phyloP scores from a whole-genome alignment of 2,329 filamentous ascomycete species.

The Alternaria infectoria region DNA sequence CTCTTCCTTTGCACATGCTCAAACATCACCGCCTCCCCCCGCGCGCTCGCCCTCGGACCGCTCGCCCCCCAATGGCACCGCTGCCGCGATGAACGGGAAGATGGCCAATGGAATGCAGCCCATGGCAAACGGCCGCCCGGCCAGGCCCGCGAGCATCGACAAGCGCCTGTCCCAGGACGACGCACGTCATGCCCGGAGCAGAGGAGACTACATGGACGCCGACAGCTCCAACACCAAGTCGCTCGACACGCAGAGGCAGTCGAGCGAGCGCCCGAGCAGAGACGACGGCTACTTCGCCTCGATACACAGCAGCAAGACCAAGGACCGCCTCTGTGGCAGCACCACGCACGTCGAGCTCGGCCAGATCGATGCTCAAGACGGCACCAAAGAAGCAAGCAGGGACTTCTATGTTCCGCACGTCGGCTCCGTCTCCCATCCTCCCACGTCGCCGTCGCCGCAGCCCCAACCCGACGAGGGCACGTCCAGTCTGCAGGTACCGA shows the following conservation, averaged over 20 bases:
- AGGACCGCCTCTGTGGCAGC: slow-evolving; percentile 38
- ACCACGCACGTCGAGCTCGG: slow-evolving; percentile 48
- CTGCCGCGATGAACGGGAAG: slow-evolving; percentile 42
- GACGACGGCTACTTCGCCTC: slow-evolving; percentile 58
- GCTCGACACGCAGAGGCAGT: slow-evolving; percentile 31
- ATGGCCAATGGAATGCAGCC: slow-evolving; percentile 41
- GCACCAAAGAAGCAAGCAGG: slow-evolving; percentile 37
- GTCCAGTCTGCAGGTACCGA: slow-evolving; percentile 47
- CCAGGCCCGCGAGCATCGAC: slow-evolving; percentile 41
- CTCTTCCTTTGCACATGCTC: slow-evolving; percentile 35
- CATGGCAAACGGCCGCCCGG: slow-evolving; percentile 46
- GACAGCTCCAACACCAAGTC: slow-evolving; percentile 29
- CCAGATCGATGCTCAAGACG: slow-evolving; percentile 31
- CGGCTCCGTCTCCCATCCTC: slow-evolving; percentile 22
- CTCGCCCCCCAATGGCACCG: slow-evolving; percentile 35
- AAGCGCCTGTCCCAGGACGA: slow-evolving; percentile 48
- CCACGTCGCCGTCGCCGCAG: slow-evolving; percentile 15
- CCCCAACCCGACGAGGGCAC: slow-evolving; percentile 27
- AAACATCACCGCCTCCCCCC: slow-evolving; percentile 41
- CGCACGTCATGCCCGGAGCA: slow-evolving; percentile 18
- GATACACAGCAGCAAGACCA: slow-evolving; percentile 40
- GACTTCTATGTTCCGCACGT: slow-evolving; percentile 31
- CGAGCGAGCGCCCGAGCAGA: slow-evolving; percentile 36
- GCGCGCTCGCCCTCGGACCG: slow-evolving; percentile 37
- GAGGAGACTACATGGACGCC: slow-evolving; percentile 24